These are phyloP conservation scores for Lodderomyces oxycetoniae DNA, from an alignment of 1,139 yeast species.

Conservation along the genomic window DNA sequence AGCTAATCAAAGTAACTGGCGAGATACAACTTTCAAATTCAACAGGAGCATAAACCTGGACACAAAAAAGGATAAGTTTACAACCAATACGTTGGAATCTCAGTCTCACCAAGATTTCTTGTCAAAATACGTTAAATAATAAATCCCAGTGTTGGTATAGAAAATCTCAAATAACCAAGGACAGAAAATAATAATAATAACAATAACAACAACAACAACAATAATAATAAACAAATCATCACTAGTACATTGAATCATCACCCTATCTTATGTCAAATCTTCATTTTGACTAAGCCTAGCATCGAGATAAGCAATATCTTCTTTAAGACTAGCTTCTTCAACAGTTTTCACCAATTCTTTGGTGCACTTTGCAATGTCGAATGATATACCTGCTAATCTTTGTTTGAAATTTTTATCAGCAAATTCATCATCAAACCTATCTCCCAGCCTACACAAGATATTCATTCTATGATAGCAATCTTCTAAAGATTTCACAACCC, in stretches of 20 bases:
- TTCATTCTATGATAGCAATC: constrained; percentile 84
- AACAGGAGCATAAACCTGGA: constrained; percentile 22
- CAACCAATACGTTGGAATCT: constrained; percentile 65
- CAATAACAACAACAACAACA: too few relatives aligned
- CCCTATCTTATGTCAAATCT: constrained; percentile 23
- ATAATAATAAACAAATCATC: too few relatives aligned
- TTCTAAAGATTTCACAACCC: constrained; percentile 81
- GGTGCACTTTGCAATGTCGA: constrained; percentile 93
- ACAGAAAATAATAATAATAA: not conserved
- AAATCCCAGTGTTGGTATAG: too few relatives aligned
- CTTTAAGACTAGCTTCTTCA: constrained; percentile 86
- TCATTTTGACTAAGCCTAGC: constrained; percentile 40
- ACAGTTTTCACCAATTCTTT: constrained; percentile 93
- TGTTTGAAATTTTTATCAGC: constrained; percentile 91
- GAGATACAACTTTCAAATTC: constrained; percentile 42
- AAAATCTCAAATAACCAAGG: not conserved
- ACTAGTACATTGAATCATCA: too few relatives aligned
- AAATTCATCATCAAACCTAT: constrained; percentile 53
- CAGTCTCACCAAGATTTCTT: constrained; percentile 69
- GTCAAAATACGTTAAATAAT: constrained; percentile 54
- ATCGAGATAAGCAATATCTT: constrained; percentile 58
- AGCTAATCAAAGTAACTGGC: constrained; percentile 47
- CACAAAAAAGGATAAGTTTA: constrained; percentile 26
- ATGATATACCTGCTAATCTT: constrained; percentile 90
- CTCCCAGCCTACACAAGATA: constrained; percentile 51